phyloP scores from a whole-genome alignment of 805 yeast species.

The Saccharomycopsis lassenensis region DNA sequence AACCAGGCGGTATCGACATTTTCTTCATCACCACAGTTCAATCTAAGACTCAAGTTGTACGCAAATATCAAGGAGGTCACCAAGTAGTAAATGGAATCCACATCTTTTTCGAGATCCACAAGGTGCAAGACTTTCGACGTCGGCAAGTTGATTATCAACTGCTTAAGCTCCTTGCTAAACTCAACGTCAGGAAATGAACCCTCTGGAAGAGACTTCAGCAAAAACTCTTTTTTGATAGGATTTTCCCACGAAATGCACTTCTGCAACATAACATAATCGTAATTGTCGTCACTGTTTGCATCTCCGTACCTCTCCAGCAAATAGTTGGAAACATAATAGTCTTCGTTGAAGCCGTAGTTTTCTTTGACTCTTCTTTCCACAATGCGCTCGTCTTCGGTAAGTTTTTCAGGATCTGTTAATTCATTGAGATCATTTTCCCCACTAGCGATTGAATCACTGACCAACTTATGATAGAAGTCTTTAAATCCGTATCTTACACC shows the following conservation, averaged over 20 bases:
- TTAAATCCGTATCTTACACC: conserved; percentile 71
- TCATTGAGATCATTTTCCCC: conserved; percentile 88
- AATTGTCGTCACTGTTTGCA: conserved; percentile 39
- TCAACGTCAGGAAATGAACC: conserved; percentile 31
- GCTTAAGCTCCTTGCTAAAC: conserved; percentile 51
- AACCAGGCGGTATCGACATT: conserved; percentile 92
- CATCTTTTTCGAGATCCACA: conserved; percentile 41
- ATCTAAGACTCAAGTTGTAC: conserved; percentile 63
- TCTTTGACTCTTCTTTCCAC: conserved; percentile 59
- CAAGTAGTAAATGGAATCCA: conserved; percentile 48
- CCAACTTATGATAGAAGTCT: conserved; percentile 39
- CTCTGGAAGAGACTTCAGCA: conserved; percentile 14
- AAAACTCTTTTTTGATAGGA: conserved; percentile 7
- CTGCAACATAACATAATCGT: conserved; percentile 20
- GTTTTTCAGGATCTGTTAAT: conserved; percentile 65
- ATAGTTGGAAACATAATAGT: conserved; percentile 78
- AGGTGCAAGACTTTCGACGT: conserved; percentile 38
- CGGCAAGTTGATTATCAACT: conserved; percentile 61
- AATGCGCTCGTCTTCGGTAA: conserved; percentile 47
- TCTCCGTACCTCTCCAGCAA: conserved; percentile 45
- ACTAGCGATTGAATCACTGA: conserved; percentile 56
- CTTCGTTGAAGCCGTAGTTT: conserved; percentile 71
- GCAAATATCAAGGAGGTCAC: conserved; percentile 61
- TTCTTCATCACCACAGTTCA: conserved; percentile 52
- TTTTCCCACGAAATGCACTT: conserved; percentile 10